A percentile compares a stretch with the other conserved stretches of the same genome.
Conservation (phyloP, 768 basidiomycete species). For the Lactifluus echinatus region DNA sequence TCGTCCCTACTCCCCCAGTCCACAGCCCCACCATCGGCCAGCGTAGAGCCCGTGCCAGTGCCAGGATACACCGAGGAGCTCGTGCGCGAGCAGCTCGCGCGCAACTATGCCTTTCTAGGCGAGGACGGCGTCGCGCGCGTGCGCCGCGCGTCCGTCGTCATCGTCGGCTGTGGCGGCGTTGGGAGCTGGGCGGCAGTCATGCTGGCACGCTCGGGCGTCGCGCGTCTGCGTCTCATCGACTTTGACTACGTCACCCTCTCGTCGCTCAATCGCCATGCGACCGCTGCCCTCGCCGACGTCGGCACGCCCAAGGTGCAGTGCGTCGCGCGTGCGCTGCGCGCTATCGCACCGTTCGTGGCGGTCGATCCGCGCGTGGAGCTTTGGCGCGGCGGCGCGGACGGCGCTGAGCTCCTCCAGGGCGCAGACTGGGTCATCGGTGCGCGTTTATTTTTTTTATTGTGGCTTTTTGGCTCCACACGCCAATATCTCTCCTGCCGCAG, state of each 20-base stretch:
- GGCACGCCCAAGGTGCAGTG: conserved; percentile 87
- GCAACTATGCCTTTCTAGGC: conserved; percentile 93
- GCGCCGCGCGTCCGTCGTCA: conserved; percentile 64
- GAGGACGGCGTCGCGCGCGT: conserved; percentile 80
- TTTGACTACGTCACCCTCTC: conserved; percentile 96
- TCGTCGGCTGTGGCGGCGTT: conserved; percentile 95
- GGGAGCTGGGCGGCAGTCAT: conserved; percentile 95
- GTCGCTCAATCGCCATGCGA: conserved; percentile 91
- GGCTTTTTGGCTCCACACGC: no score
- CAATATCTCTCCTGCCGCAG: no score
- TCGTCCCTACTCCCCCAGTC: background rate
- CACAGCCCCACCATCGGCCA: background rate
- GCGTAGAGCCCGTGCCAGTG: background rate
- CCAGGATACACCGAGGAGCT: conserved; percentile 66
- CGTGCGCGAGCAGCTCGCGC: conserved; percentile 79
- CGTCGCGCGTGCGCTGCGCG: conserved; percentile 56
- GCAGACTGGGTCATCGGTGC: conserved; percentile 91
- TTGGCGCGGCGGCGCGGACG: conserved; percentile 72
- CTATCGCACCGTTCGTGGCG: conserved; percentile 78
- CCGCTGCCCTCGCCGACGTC: conserved; percentile 81
- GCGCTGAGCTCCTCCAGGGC: conserved; percentile 62
- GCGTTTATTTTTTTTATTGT: conserved; percentile 23
- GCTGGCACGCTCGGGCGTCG: conserved; percentile 83
- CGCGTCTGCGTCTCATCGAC: conserved; percentile 74
- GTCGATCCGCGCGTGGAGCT: conserved; percentile 79